A percentile compares a stretch with the other conserved stretches of the same genome.
phyloP scores from a whole-genome alignment of 192 early-diverging fungal species.

The Phlyctochytrium bullatum region DNA sequence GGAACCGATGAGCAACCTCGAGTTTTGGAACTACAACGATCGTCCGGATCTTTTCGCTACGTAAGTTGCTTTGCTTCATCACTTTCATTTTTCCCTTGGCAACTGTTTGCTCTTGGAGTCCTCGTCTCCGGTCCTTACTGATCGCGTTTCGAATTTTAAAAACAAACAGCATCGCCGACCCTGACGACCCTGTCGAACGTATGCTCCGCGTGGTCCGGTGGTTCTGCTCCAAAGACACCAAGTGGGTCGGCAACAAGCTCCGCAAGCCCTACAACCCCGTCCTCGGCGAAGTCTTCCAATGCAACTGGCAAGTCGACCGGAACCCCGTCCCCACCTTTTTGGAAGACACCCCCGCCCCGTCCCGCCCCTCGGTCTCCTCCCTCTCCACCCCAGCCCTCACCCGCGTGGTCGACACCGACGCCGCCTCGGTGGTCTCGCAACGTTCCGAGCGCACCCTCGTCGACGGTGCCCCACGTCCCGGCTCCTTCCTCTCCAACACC shows the following conservation, averaged over 20 bases:
- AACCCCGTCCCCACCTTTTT: constrained; percentile 2
- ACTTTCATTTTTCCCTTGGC: too few relatives aligned
- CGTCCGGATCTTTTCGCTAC: constrained; percentile 67
- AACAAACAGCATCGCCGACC: constrained; percentile 48
- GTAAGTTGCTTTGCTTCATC: not conserved
- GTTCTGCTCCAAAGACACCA: constrained; percentile 72
- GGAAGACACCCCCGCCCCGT: not conserved
- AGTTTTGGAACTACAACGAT: constrained; percentile 73
- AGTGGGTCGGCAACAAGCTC: constrained; percentile 59
- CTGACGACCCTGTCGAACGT: constrained; percentile 61
- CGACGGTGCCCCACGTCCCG: not conserved
- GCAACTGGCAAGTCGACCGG: constrained; percentile 54
- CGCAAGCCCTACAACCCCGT: constrained; percentile 96
- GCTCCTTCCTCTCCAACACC: too few relatives aligned
- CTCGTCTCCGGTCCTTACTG: too few relatives aligned
- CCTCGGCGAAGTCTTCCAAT: constrained; percentile 90
- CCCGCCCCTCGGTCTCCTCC: not conserved
- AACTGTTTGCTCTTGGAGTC: too few relatives aligned
- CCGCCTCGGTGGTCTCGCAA: not conserved
- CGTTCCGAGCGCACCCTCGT: not conserved
- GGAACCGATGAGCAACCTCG: constrained; percentile 71
- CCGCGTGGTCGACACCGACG: not conserved
- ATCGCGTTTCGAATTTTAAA: not conserved
- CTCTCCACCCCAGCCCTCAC: not conserved
- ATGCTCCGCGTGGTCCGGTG: constrained; percentile 69